Percentiles rank a stretch among this genome's conserved stretches.
These are phyloP conservation scores for Smittium culicis DNA, from an alignment of 371 early-diverging fungal genomes.

Conservation along the genomic window DNA sequence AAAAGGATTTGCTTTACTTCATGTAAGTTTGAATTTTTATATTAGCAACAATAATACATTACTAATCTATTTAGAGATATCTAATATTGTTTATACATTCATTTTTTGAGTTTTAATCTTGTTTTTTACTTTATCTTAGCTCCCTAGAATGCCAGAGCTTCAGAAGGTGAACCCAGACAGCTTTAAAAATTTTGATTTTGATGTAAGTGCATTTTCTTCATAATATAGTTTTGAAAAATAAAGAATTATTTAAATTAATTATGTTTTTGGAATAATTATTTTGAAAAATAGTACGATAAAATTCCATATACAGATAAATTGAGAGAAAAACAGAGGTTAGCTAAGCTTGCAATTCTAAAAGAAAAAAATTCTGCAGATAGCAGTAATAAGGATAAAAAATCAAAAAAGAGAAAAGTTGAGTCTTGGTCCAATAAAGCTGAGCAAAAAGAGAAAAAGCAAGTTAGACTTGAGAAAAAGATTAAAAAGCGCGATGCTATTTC, in stretches of 20 bases:
- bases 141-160: constrained; percentile 90
- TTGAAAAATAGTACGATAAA: constrained; percentile 16
- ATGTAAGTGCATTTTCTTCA: neutral
- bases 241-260: constrained; percentile 9
- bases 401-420: constrained; percentile 15
- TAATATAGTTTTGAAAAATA: neutral
- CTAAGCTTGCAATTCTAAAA: constrained; percentile 37
- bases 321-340: constrained; percentile 60
- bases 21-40: constrained; percentile 14
- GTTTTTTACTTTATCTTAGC: neutral
- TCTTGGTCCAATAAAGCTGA: constrained; percentile 27
- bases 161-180: constrained; percentile 36
- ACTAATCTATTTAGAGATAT: neutral
- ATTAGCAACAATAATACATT: too few species aligned
- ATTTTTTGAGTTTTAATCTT: too few species aligned
- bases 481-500: constrained; percentile 19
- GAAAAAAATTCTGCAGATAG: constrained; percentile 17
- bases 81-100: too few species aligned
- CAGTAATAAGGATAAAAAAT: constrained; percentile 13
- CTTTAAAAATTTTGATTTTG: constrained; percentile 19
- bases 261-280: too few species aligned
- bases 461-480: constrained; percentile 23
- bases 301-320: constrained; percentile 19
- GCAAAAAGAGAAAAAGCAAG: constrained; percentile 17
- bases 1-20: constrained; percentile 59